Base-by-base conservation (phyloP, 768 basidiomycete genomes). In the Boletus tomentosulus region DNA sequence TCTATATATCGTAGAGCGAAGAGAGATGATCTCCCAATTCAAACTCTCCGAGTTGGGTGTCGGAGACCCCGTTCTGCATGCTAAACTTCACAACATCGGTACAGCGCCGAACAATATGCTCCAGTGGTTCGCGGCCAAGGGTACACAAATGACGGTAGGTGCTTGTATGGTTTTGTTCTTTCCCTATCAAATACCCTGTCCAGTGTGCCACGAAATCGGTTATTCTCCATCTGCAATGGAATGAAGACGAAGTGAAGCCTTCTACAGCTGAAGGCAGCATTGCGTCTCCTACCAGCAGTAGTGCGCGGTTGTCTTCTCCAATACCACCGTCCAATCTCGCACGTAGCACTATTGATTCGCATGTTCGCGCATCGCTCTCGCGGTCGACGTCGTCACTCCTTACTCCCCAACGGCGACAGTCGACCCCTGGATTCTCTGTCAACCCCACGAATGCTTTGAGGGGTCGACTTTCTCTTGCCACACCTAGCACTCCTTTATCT, bases 1-100 rank as follows among this genome's bases (percentile, higher is more conserved):
- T 43, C 10, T 28, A 1, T 30, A 19, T 37, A 12, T 46, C 38
- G 15, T 49, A 82, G 81, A 71, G 28, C 80, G 85, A 31, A 74
- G 91, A 56, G 91, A 94, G 70, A 95, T 96, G 93, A 80, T 95
- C 12, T 90, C 89, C 8, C 92, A 94, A 65, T 94, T 92, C 76
- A 92, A 86, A 67, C 76, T 96, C 42, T 82, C 85, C 3, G 89
- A 92, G 55, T 71, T 96, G 42, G 88, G 84, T 19, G 82, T 72
- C 0, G 71, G 80, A 0, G 86, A 92, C 67, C 84, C 86, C 16
- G 73, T 81, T 24, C 63, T 89, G 60, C 84, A 78, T 56, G 71
- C 82, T 1, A 89, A 84, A 62, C 65, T 95, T 51, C 81, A 82
- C 61, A 84, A 90, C 59, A 86, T 95, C 9, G 92, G 92, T 1